Conservation (phyloP, 176 grass and related monocot genomes). For the Raddia guianensis region DNA sequence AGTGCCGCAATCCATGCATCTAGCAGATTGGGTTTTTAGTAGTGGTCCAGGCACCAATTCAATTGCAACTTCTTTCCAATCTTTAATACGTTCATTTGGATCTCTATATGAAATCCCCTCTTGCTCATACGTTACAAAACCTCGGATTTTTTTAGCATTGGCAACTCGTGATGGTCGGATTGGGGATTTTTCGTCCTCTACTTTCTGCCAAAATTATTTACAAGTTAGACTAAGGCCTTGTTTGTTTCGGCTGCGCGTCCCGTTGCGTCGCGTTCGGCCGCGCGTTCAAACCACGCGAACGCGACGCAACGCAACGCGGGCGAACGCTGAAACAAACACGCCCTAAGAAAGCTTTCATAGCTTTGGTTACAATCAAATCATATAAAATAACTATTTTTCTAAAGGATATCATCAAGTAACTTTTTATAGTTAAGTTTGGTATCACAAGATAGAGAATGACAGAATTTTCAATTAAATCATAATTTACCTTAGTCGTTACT, state of each 20-base stretch:
- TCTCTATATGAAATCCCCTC: slow-evolving; percentile 48
- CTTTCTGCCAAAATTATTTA: slow-evolving; percentile 39
- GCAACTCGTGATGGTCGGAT: slow-evolving; percentile 49
- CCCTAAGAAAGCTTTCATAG: slow-evolving; percentile 9
- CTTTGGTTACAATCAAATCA: not conserved
- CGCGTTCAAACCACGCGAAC: too few relatives aligned
- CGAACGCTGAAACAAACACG: too few relatives aligned
- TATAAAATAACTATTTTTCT: slow-evolving; percentile 1
- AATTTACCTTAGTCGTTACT: slow-evolving; percentile 43
- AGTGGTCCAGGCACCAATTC: slow-evolving; percentile 52
- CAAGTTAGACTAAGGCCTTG: slow-evolving; percentile 1
- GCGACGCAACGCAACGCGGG: too few relatives aligned
- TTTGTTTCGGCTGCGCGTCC: too few relatives aligned
- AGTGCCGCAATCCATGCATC: slow-evolving; percentile 69
- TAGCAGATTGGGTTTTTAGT: slow-evolving; percentile 61
- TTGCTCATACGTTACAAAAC: slow-evolving; percentile 51
- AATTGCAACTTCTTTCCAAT: slow-evolving; percentile 65
- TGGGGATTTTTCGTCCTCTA: not conserved
- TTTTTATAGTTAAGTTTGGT: slow-evolving; percentile 8
- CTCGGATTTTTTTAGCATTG: slow-evolving; percentile 50
- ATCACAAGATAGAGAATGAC: not conserved
- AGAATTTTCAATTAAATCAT: slow-evolving; percentile 15
- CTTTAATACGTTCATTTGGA: slow-evolving; percentile 45
- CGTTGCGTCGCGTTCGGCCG: too few relatives aligned
- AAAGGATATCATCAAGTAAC: not conserved